Conservation (phyloP, 345 rosid species). For the Toxicodendron radicans region DNA sequence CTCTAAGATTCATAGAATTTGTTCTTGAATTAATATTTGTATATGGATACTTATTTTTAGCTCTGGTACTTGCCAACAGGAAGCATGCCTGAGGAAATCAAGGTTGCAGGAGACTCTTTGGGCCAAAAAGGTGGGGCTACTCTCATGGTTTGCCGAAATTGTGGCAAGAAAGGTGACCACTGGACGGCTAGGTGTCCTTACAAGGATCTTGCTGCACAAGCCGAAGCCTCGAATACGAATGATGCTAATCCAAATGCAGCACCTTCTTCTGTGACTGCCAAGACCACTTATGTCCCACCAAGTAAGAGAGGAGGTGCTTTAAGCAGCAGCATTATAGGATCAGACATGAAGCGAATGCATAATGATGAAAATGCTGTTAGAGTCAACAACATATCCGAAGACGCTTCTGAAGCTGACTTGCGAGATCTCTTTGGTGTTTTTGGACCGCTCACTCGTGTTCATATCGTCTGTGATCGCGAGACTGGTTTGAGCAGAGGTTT, state of each 20-base stretch:
- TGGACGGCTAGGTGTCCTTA: slow-evolving; percentile 68
- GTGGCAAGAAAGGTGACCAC: slow-evolving; percentile 63
- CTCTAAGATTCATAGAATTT: too few relatives aligned
- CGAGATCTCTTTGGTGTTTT: slow-evolving; percentile 40
- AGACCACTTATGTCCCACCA: slow-evolving; percentile 57
- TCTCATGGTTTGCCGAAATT: slow-evolving; percentile 35
- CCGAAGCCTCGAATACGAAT: slow-evolving; percentile 29
- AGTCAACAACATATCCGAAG: slow-evolving; percentile 40
- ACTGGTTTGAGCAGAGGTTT: slow-evolving; percentile 35
- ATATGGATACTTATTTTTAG: neutral
- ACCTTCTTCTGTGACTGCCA: slow-evolving; percentile 28
- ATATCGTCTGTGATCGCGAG: slow-evolving; percentile 32
- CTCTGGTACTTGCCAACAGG: slow-evolving; percentile 21
- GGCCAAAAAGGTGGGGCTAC: slow-evolving; percentile 27
- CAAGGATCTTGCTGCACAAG: slow-evolving; percentile 50
- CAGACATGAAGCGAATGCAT: slow-evolving; percentile 27
- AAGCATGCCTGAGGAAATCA: slow-evolving; percentile 22
- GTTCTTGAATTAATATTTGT: neutral
- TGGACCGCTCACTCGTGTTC: slow-evolving; percentile 33
- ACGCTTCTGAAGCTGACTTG: slow-evolving; percentile 42
- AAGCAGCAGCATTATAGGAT: slow-evolving; percentile 5
- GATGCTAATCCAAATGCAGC: slow-evolving; percentile 27
- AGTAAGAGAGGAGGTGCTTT: slow-evolving; percentile 23
- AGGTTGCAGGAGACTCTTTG: slow-evolving; percentile 25
- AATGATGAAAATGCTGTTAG: slow-evolving; percentile 33